Evolutionary conservation across 2,329 filamentous ascomycete genomes (phyloP).

Genomic region (Westerdykella aurantiaca): DNA sequence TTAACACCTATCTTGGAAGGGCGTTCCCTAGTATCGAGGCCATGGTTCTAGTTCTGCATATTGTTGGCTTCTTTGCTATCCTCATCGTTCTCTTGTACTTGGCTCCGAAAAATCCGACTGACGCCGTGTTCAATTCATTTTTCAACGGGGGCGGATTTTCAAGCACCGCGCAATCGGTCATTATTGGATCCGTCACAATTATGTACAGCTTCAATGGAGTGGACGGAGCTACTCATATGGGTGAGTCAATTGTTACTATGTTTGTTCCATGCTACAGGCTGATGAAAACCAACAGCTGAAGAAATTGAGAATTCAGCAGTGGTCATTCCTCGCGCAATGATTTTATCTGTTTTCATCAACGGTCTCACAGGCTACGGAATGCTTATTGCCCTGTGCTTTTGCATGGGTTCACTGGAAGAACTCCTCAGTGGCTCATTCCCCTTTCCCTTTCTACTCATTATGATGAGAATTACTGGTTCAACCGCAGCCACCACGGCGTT

Average conservation of each 20-base stretch:
- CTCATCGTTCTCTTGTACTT: constrained; percentile 27
- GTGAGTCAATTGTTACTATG: constrained; percentile 1
- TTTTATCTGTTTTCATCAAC: constrained; percentile 37
- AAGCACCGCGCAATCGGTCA: constrained; percentile 34
- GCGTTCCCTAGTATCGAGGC: constrained; percentile 42
- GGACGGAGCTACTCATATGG: constrained; percentile 40
- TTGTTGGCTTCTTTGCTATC: constrained; percentile 45
- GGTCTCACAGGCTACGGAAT: constrained; percentile 37
- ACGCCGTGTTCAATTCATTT: constrained; percentile 41
- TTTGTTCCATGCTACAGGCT: too few species aligned
- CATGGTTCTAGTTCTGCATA: constrained; percentile 40
- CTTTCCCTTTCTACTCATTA: constrained; percentile 30
- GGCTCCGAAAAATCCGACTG: constrained; percentile 26
- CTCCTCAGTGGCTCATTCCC: neutral
- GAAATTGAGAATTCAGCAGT: constrained; percentile 15
- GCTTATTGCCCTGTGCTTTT: constrained; percentile 38
- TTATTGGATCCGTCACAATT: constrained; percentile 29
- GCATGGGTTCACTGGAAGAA: constrained; percentile 30
- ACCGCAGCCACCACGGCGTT: constrained; percentile 35
- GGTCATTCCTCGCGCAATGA: constrained; percentile 34
- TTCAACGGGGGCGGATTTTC: constrained; percentile 39
- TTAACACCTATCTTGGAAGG: constrained; percentile 39
- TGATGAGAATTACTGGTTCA: constrained; percentile 33
- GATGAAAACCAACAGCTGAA: constrained; percentile 6
- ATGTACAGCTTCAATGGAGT: constrained; percentile 23